Base-by-base conservation (phyloP, 805 yeast species). In the Teunomyces tritomae region DNA sequence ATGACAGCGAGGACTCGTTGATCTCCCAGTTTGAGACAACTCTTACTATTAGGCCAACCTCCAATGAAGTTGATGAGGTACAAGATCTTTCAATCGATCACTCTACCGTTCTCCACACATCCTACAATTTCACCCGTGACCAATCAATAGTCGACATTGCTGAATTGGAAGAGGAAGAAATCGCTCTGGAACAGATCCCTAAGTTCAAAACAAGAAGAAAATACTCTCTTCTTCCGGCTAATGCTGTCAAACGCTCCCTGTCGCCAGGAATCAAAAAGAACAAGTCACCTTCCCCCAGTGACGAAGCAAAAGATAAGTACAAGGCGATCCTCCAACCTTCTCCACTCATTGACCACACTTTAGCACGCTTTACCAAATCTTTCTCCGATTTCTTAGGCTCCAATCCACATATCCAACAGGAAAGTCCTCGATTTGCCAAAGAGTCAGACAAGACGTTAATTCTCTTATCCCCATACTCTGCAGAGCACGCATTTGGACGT, bases 401-500 rank as follows among this genome's bases (percentile, higher is more conserved):
- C n/a, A 73, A 73, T 47, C 74, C 76, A 1, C 76, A 73, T 45
- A 73, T 73, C 30, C 57, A 65, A 39, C 58, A 57, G 14, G 76
- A 73, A 41, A 68, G 74, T 13, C 76, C 77, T 4, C 55, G 71
- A 39, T 71, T 68, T 42, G 48, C 54, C 16, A 53, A 55, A 10
- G 69, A 64, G 10, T 49, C 56, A 2, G 79, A 80, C 32, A 79
- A 77, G 52, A 78, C 88, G 0, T 72, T 84, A 34, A 70, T 87
- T 5, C 70, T 88, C 4, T 63, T 88, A 16, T 82, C 92, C 0
- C 92, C 95, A 0, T 71, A 79, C 48, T 82, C 89, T 1, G 71
- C 85, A 28, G 78, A 81, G 51, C 96, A 88, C 65, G 79, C 80
- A 0, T 89, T 86, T 62, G 83, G 88, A 4, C 74, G 96, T 33